Percentiles rank a stretch among this genome's conserved stretches.
Conservation (phyloP, 1,284 basidiomycete species). For the Athelia sp. region DNA sequence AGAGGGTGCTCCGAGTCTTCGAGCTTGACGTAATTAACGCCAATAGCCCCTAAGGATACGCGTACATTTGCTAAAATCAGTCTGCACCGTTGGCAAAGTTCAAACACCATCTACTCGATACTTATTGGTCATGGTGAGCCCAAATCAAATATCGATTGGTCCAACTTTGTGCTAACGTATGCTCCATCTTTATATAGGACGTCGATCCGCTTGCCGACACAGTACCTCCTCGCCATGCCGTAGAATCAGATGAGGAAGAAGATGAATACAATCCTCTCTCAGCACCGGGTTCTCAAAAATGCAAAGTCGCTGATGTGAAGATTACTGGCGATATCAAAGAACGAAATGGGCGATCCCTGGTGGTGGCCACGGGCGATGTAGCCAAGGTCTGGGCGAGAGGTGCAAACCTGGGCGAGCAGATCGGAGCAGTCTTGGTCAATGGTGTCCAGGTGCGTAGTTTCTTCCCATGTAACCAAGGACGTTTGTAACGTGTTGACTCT, state of each 20-base stretch:
- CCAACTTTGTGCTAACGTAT: not conserved
- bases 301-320: conserved; percentile 27
- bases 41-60: too few species aligned
- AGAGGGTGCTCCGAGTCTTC: too few species aligned
- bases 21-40: too few species aligned
- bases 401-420: conserved; percentile 45
- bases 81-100: too few species aligned
- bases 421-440: conserved; percentile 41
- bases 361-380: conserved; percentile 42
- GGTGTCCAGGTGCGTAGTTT: conserved; percentile 35
- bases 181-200: conserved; percentile 31
- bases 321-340: conserved; percentile 29
- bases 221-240: conserved; percentile 51
- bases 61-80: too few species aligned
- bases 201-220: conserved; percentile 51
- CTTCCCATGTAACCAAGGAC: conserved; percentile 1
- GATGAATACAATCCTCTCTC: conserved; percentile 49
- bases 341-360: conserved; percentile 21
- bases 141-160: not conserved
- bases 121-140: not conserved
- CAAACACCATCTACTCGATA: too few species aligned
- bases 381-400: conserved; percentile 48
- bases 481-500: not conserved
- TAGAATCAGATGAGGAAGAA: conserved; percentile 66
- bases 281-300: conserved; percentile 10